Conservation (phyloP, 805 yeast species). For the Metahyphopichia silvanorum region DNA sequence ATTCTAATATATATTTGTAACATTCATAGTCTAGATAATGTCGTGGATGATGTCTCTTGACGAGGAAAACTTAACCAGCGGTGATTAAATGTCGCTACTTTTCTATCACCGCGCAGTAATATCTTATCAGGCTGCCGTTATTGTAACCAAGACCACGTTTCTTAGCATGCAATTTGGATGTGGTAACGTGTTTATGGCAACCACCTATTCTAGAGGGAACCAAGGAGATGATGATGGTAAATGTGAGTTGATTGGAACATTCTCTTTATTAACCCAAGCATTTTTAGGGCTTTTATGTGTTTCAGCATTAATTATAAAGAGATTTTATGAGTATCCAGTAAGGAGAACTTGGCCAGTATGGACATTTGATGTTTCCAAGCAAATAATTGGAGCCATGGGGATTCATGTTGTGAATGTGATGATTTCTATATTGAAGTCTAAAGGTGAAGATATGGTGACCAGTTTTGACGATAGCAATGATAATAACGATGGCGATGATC, state of each 20-base stretch:
- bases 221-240: slow-evolving; percentile 23
- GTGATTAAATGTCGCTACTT: too few species aligned
- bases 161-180: slow-evolving; percentile 2
- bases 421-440: slow-evolving; percentile 58
- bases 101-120: too few species aligned
- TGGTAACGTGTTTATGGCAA: background rate
- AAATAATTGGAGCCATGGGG: slow-evolving; percentile 81
- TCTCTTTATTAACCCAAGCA: slow-evolving; percentile 75
- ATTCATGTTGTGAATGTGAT: slow-evolving; percentile 76
- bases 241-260: slow-evolving; percentile 69
- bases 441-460: slow-evolving; percentile 6
- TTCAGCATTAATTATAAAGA: slow-evolving; percentile 67
- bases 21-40: too few species aligned
- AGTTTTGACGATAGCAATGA: slow-evolving; percentile 8
- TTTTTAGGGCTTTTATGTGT: slow-evolving; percentile 75
- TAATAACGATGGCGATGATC: slow-evolving; percentile 47
- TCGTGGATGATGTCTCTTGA: too few species aligned
- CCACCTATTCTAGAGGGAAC: background rate
- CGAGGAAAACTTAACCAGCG: too few species aligned
- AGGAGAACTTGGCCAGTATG: slow-evolving; percentile 86
- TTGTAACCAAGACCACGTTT: too few species aligned
- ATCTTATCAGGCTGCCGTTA: too few species aligned
- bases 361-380: slow-evolving; percentile 88
- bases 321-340: slow-evolving; percentile 73
- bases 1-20: too few species aligned